Conservation (phyloP, 352 stramenopile genomes). For the Saprolegnia parasitica region DNA sequence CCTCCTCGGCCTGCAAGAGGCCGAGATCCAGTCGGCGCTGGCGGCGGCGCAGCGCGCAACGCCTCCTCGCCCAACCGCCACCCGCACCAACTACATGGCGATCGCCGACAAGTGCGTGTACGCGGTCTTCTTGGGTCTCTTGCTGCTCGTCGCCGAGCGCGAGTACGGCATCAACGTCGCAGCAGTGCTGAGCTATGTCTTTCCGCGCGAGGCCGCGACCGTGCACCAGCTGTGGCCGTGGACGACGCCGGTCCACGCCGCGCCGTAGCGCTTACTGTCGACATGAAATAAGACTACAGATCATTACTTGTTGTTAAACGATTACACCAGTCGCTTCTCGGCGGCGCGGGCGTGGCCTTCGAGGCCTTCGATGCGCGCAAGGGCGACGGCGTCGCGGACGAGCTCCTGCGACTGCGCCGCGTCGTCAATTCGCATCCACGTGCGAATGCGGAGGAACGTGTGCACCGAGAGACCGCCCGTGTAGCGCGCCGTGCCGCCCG, state of each 20-base stretch:
- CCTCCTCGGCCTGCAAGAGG: conserved; percentile 47
- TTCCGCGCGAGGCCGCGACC: conserved; percentile 49
- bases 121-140: conserved; percentile 33
- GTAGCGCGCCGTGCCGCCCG: conserved; percentile 94
- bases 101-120: conserved; percentile 51
- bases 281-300: too few species aligned
- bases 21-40: conserved; percentile 41
- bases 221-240: conserved; percentile 33
- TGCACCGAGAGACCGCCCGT: conserved; percentile 97
- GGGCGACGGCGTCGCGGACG: conserved; percentile 90
- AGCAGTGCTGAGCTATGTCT: conserved; percentile 36
- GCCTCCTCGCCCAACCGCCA: conserved; percentile 19
- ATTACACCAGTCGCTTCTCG: conserved; percentile 71
- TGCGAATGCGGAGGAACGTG: conserved; percentile 97
- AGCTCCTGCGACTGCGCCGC: conserved; percentile 70
- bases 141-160: conserved; percentile 43
- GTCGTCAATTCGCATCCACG: conserved; percentile 97
- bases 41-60: conserved; percentile 39
- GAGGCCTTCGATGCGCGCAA: conserved; percentile 89
- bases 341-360: conserved; percentile 76
- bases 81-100: conserved; percentile 34
- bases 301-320: background rate
- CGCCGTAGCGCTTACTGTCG: background rate
- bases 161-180: conserved; percentile 60
- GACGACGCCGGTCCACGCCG: conserved; percentile 8